These are phyloP conservation scores for Leishmania braziliensis DNA, from an alignment of 208 protist species.

Conservation along the genomic window DNA sequence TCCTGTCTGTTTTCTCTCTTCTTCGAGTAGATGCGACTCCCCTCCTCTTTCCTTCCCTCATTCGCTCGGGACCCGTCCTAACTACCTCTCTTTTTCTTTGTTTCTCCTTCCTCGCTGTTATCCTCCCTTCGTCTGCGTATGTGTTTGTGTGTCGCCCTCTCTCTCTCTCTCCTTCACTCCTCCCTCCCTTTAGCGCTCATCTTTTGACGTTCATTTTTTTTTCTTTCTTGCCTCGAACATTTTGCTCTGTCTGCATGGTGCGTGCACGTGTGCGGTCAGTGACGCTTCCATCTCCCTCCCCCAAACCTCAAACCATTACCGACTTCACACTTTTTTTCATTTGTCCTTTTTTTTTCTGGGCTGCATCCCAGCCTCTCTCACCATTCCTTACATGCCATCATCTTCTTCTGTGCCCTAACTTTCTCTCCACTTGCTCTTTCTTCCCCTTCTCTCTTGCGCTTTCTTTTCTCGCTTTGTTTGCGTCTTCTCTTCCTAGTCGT, in stretches of 20 bases:
- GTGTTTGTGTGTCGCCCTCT: not conserved
- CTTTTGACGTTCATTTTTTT: conserved; percentile 6
- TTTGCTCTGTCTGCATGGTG: not conserved
- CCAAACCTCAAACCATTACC: not conserved
- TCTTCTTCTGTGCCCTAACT: not conserved
- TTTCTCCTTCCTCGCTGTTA: not conserved
- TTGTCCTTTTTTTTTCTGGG: not conserved
- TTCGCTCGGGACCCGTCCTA: not conserved
- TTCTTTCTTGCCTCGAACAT: not conserved
- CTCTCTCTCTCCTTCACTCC: not conserved
- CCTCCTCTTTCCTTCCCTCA: not conserved
- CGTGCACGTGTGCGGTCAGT: not conserved
- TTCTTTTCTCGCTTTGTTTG: not conserved
- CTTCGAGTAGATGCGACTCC: not conserved
- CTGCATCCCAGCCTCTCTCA: not conserved
- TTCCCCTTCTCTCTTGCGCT: not conserved
- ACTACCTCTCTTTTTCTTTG: too few species aligned
- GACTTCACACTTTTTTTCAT: not conserved
- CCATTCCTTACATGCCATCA: not conserved
- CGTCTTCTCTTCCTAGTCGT: not conserved
- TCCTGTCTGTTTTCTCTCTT: not conserved
- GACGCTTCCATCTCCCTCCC: not conserved
- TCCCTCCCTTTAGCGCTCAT: conserved; percentile 6
- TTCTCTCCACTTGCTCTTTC: not conserved
- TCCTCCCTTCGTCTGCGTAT: conserved; percentile 1